Conservation (phyloP, 2,329 filamentous ascomycete species). For the Rhynchosporium secalis region DNA sequence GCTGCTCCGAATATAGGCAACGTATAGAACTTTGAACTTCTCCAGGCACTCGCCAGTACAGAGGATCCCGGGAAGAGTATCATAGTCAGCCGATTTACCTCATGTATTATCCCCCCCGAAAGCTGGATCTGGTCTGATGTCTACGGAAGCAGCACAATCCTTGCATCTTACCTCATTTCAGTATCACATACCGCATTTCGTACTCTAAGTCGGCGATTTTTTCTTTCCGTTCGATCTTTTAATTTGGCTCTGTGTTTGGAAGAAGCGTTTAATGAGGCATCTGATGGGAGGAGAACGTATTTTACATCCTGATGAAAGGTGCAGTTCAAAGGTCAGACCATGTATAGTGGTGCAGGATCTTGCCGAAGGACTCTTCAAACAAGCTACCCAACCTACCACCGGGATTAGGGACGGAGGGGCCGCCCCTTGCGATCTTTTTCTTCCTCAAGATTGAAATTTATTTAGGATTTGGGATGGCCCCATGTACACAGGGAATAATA, state of each 20-base stretch:
- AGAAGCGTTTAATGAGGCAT: not conserved
- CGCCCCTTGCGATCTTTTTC: slow-evolving; percentile 10
- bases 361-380: slow-evolving; percentile 27
- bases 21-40: not conserved
- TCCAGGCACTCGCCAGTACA: not conserved
- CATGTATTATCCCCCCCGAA: slow-evolving; percentile 2
- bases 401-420: slow-evolving; percentile 12
- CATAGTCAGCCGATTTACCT: not conserved
- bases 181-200: not conserved
- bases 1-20: slow-evolving; percentile 12
- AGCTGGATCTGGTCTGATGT: slow-evolving; percentile 8
- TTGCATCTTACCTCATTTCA: not conserved
- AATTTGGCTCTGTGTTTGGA: not conserved
- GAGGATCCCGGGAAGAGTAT: not conserved
- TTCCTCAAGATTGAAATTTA: not conserved
- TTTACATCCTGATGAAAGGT: slow-evolving; percentile 16
- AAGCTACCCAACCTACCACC: slow-evolving; percentile 21
- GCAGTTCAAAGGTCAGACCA: slow-evolving; percentile 24
- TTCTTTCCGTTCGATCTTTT: not conserved
- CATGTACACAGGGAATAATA: not conserved
- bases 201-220: not conserved
- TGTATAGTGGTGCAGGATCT: slow-evolving; percentile 11
- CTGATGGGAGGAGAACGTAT: not conserved
- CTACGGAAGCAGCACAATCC: not conserved
- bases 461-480: not conserved